Base-by-base conservation (phyloP, 495 filamentous ascomycete genomes). In the Penicillium roqueforti region DNA sequence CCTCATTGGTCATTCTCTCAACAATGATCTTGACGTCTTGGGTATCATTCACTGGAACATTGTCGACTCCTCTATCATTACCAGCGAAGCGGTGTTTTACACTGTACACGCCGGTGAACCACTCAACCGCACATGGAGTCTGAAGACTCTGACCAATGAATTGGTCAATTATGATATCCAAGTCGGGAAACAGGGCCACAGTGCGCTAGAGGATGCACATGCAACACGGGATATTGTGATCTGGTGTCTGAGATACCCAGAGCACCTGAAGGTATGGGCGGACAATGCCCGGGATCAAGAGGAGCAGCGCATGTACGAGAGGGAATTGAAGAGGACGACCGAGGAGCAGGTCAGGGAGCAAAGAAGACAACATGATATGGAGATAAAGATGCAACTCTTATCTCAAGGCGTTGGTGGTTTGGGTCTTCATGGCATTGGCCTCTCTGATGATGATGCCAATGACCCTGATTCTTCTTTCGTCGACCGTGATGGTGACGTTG, bases 1-100 rank as follows among this genome's bases (percentile, higher is more conserved):
- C 14, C 62, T 81, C 0, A 58, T 79, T 19, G 78, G 77, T 11
- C 73, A 80, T 41, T 57, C 73, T 13, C 55, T 81, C 22, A 58
- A 76, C 6, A 58, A 69, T 32, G 76, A 78, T 47, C 64, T 80
- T 1, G 58, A 70, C 16, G 70, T 71, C 3, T 59, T 81, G 23
- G 66, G 75, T 8, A 70, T 80, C 26, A 57, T 71, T 20, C 78
- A 78, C 47, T 43, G 56, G 0, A 59, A 59, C 6, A 59, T 77
- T 23, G 71, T 81, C 8, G 78, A 81, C 44, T 59, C 67, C 10
- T 52, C 56, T 0, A 65, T 73, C 7, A 11, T 71, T 9, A 62
- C 68, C 10, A 51, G 41, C 6, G 58, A 70, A 14, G 52, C 57
- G 6, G 67, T 68, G 1, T 67, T 62, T 14, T 41, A 40, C 2